A percentile compares a stretch with the other conserved stretches of the same genome.
Evolutionary conservation across 1,284 basidiomycete genomes (phyloP).

Genomic region (Trichosporon sp.): DNA sequence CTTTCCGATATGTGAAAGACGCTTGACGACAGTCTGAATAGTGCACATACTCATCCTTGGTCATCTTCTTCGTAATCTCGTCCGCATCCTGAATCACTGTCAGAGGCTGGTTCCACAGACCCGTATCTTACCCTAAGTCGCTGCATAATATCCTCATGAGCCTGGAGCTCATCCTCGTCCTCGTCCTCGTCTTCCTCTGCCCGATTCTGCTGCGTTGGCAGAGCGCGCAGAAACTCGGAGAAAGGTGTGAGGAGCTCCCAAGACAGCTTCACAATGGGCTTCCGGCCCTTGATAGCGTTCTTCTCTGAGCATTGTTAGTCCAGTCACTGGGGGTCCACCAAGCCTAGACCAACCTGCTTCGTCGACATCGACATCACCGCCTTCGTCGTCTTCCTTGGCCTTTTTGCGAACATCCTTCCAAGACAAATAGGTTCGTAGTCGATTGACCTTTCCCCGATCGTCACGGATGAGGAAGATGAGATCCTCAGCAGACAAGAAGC

Average conservation of each 20-base stretch:
- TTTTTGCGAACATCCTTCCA: slow-evolving; percentile 98
- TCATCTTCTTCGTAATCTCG: slow-evolving; percentile 92
- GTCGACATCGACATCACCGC: slow-evolving; percentile 64
- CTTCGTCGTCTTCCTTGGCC: slow-evolving; percentile 68
- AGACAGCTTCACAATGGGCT: slow-evolving; percentile 89
- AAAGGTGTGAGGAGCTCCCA: slow-evolving; percentile 95
- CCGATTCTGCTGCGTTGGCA: slow-evolving; percentile 35
- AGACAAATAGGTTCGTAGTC: slow-evolving; percentile 86
- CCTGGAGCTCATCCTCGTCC: slow-evolving; percentile 93
- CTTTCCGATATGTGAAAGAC: slow-evolving; percentile 93
- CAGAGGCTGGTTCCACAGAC: neutral
- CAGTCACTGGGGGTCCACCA: neutral
- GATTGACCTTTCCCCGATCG: slow-evolving; percentile 89
- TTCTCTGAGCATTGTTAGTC: slow-evolving; percentile 56
- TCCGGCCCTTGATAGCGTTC: slow-evolving; percentile 74
- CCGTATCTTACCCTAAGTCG: slow-evolving; percentile 60
- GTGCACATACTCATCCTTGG: slow-evolving; percentile 91
- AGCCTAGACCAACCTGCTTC: slow-evolving; percentile 24
- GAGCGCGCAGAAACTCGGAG: slow-evolving; percentile 64
- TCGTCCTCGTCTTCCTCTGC: slow-evolving; percentile 78
- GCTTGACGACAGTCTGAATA: slow-evolving; percentile 97
- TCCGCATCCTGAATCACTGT: slow-evolving; percentile 69
- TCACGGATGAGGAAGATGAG: slow-evolving; percentile 94
- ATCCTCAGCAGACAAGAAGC: slow-evolving; percentile 85
- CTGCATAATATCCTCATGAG: slow-evolving; percentile 86